phyloP scores from a whole-genome alignment of 352 stramenopile species.

The Globisporangium nodosum region DNA sequence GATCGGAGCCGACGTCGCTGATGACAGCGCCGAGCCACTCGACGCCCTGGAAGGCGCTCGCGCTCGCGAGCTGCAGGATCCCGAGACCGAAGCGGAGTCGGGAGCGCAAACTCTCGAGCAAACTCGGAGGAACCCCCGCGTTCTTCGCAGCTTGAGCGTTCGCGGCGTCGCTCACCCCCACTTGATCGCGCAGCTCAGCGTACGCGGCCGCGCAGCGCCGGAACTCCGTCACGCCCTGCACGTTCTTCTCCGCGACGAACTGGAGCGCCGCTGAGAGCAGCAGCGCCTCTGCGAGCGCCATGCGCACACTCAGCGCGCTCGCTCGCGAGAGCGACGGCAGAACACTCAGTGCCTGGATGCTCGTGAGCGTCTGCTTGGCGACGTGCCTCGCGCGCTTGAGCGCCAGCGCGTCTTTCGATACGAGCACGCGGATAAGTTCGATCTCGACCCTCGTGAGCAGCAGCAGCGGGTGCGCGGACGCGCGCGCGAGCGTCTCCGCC shows the following conservation, averaged over 20 bases:
- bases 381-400: constrained; percentile 16
- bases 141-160: not conserved
- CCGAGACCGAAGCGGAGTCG: constrained; percentile 28
- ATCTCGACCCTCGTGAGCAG: constrained; percentile 25
- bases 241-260: constrained; percentile 20
- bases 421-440: constrained; percentile 25
- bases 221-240: constrained; percentile 23
- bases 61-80: constrained; percentile 24
- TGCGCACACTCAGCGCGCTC: constrained; percentile 13
- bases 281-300: constrained; percentile 26
- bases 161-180: not conserved
- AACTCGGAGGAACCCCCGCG: constrained; percentile 8
- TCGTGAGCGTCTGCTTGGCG: constrained; percentile 19
- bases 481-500: constrained; percentile 3
- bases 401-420: constrained; percentile 30
- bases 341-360: constrained; percentile 23
- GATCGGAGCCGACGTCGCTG: constrained; percentile 16
- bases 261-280: constrained; percentile 23
- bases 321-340: constrained; percentile 26
- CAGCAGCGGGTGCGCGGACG: constrained; percentile 15
- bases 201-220: constrained; percentile 22
- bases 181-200: constrained; percentile 15
- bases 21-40: constrained; percentile 22
- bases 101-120: constrained; percentile 12
- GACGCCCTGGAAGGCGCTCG: constrained; percentile 17